Evolutionary conservation across 305 asterid genomes (phyloP).

Genomic region (Fraxinus ornus): DNA sequence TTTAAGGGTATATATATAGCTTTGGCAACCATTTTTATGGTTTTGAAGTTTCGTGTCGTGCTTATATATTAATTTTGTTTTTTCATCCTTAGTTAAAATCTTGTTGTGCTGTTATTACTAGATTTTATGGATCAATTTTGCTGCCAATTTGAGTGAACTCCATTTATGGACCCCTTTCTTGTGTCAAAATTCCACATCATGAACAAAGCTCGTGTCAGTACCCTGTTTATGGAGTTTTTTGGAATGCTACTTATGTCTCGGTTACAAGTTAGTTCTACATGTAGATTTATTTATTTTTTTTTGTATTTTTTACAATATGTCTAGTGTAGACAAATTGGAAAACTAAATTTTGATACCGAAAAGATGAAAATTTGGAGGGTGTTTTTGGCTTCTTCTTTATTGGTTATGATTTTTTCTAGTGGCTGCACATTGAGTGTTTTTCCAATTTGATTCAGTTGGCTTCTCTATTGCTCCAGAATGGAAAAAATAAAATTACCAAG

Average conservation of each 20-base stretch:
- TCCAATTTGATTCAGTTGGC: conserved; percentile 79
- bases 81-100: no score
- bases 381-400: no score
- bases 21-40: no score
- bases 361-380: no score
- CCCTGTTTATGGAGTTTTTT: neutral
- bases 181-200: neutral
- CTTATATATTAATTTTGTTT: no score
- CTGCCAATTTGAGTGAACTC: neutral
- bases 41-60: no score
- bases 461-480: conserved; percentile 83
- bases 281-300: no score
- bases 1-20: no score
- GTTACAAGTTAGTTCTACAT: neutral
- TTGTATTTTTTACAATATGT: no score
- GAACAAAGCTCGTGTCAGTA: neutral
- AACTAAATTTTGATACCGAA: no score
- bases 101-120: neutral
- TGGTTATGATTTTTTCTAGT: no score
- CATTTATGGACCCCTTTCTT: neutral
- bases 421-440: conserved; percentile 24
- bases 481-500: conserved; percentile 70
- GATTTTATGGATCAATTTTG: neutral
- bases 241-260: neutral
- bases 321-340: no score